A percentile compares a stretch with the other conserved stretches of the same genome.
phyloP scores from a whole-genome alignment of 116 monocot genomes.

The Posidonia oceanica region DNA sequence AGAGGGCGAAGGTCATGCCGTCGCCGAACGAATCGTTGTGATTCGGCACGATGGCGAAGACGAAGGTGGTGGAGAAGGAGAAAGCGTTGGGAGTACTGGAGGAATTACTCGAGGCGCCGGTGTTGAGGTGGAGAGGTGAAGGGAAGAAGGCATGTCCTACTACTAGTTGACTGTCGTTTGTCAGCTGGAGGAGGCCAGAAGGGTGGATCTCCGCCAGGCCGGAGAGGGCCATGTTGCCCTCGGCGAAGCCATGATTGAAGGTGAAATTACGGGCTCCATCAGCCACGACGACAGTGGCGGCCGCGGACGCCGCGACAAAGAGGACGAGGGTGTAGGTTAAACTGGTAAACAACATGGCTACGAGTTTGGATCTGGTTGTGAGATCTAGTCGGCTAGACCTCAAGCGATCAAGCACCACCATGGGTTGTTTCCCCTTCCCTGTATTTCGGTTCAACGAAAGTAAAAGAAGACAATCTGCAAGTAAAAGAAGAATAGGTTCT shows the following conservation, averaged over 20 bases:
- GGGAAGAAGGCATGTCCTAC: constrained; percentile 39
- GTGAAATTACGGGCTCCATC: constrained; percentile 15
- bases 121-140: constrained; percentile 17
- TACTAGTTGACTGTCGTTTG: constrained; percentile 27
- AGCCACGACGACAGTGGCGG: background rate
- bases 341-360: too few relatives aligned
- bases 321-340: background rate
- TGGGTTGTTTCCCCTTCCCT: too few relatives aligned
- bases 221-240: constrained; percentile 8
- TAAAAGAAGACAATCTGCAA: too few relatives aligned
- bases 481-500: too few relatives aligned
- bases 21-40: constrained; percentile 26
- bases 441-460: too few relatives aligned
- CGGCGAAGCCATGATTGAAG: constrained; percentile 20
- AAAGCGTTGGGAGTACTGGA: background rate
- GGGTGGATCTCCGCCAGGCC: constrained; percentile 14
- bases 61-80: constrained; percentile 56
- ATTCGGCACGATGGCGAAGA: constrained; percentile 35
- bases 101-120: background rate
- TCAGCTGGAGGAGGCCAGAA: constrained; percentile 33
- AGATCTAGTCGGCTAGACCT: too few relatives aligned
- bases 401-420: too few relatives aligned
- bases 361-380: too few relatives aligned
- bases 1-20: constrained; percentile 35
- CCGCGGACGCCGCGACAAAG: background rate